These are phyloP conservation scores for Telfairia occidentalis DNA, from an alignment of 331 rosid species.

Conservation along the genomic window DNA sequence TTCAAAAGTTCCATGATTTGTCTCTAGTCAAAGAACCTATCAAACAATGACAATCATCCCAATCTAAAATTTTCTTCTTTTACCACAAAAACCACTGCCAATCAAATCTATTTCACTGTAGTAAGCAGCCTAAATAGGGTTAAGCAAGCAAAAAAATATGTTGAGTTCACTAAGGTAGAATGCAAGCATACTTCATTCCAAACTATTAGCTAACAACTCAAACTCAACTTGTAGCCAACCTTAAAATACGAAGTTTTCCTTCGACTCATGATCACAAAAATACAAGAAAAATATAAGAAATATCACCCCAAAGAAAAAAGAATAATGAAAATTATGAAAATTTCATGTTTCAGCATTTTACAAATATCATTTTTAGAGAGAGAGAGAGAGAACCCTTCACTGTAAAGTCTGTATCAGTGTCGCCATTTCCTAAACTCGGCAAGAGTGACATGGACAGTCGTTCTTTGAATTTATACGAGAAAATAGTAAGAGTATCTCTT, in stretches of 20 bases:
- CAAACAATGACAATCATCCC: neutral
- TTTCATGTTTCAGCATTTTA: neutral
- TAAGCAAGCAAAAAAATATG: neutral
- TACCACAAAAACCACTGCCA: neutral
- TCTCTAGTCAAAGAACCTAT: neutral
- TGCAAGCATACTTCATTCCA: neutral
- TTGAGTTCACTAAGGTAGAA: neutral
- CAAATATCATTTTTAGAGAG: neutral
- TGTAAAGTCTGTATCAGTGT: constrained; percentile 22
- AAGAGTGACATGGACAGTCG: constrained; percentile 35
- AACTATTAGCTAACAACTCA: neutral
- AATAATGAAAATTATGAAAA: neutral
- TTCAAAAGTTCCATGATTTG: neutral
- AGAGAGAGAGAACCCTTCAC: constrained; percentile 43
- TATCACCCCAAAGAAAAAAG: neutral
- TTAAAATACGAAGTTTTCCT: neutral
- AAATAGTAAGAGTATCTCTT: constrained; percentile 44
- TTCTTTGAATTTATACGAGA: constrained; percentile 56
- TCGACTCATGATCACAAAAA: neutral
- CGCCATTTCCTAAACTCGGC: constrained; percentile 34
- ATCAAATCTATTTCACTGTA: neutral
- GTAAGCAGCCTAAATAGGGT: neutral
- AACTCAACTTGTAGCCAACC: neutral
- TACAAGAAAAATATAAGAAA: neutral
- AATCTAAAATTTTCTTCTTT: neutral